These are phyloP conservation scores for Lathyrus aphaca DNA, from an alignment of 306 rosid genomes.

Conservation along the genomic window DNA sequence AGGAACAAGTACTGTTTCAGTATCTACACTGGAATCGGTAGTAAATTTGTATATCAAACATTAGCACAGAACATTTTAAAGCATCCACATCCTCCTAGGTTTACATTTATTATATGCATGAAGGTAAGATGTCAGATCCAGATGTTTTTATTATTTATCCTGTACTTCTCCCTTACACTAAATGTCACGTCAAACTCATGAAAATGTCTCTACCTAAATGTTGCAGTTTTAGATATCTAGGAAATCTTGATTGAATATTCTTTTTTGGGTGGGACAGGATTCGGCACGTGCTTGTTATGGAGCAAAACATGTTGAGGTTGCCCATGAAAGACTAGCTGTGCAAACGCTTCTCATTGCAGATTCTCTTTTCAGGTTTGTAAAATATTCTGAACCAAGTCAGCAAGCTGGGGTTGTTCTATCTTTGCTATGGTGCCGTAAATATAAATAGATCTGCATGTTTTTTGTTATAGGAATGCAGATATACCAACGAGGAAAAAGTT, in stretches of 20 bases:
- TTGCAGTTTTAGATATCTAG: slow-evolving; percentile 30
- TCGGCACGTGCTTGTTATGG: slow-evolving; percentile 92
- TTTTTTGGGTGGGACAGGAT: slow-evolving; percentile 59
- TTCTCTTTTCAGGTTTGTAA: slow-evolving; percentile 81
- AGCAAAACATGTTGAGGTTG: slow-evolving; percentile 92
- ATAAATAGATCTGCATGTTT: slow-evolving; percentile 14
- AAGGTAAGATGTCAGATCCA: slow-evolving; percentile 8
- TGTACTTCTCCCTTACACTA: not conserved
- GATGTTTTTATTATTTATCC: not conserved
- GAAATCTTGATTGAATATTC: slow-evolving; percentile 36
- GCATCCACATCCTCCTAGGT: not conserved
- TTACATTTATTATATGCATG: slow-evolving; percentile 12
- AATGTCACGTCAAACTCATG: slow-evolving; percentile 14
- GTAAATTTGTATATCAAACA: not conserved
- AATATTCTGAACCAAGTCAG: slow-evolving; percentile 11
- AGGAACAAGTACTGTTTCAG: slow-evolving; percentile 1
- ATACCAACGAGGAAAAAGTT: slow-evolving; percentile 60
- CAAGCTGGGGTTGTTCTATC: slow-evolving; percentile 16
- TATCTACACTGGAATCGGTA: not conserved
- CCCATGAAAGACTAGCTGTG: slow-evolving; percentile 90
- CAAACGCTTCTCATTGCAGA: slow-evolving; percentile 88
- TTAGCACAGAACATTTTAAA: not conserved
- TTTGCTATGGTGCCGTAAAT: slow-evolving; percentile 5
- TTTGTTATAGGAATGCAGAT: slow-evolving; percentile 74
- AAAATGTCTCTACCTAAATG: slow-evolving; percentile 7